phyloP scores from a whole-genome alignment of 257 asterid species.

The Craterostigma plantagineum region DNA sequence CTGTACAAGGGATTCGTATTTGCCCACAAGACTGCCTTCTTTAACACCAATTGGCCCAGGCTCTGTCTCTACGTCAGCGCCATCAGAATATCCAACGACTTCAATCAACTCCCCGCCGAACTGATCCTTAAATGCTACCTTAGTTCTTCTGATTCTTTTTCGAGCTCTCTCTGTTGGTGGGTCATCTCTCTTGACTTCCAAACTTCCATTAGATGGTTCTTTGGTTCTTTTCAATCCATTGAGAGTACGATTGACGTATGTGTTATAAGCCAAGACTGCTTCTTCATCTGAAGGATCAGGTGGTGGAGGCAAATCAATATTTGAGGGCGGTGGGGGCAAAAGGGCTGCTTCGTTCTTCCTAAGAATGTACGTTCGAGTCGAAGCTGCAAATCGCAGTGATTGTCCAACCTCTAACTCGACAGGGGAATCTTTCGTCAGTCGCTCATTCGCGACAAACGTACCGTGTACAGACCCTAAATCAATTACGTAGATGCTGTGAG shows the following conservation, averaged over 20 bases:
- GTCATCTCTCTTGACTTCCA: slow-evolving; percentile 17
- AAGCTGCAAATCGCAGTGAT: slow-evolving; percentile 87
- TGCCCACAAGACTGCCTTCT: slow-evolving; percentile 98
- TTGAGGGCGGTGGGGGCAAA: slow-evolving; percentile 52
- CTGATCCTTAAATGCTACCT: slow-evolving; percentile 79
- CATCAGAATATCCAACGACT: slow-evolving; percentile 79
- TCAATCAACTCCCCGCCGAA: slow-evolving; percentile 82
- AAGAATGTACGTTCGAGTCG: slow-evolving; percentile 69
- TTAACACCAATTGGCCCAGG: slow-evolving; percentile 90
- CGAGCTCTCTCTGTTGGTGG: slow-evolving; percentile 29
- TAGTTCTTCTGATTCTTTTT: slow-evolving; percentile 54
- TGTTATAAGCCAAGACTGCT: slow-evolving; percentile 79
- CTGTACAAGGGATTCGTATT: slow-evolving; percentile 87
- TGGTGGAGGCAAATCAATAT: slow-evolving; percentile 56
- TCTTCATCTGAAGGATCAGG: slow-evolving; percentile 90
- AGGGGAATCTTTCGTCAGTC: slow-evolving; percentile 70
- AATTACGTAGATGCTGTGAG: slow-evolving; percentile 67
- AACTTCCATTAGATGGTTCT: slow-evolving; percentile 15
- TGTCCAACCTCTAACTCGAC: slow-evolving; percentile 86
- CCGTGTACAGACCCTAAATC: slow-evolving; percentile 98
- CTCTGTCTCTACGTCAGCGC: slow-evolving; percentile 89
- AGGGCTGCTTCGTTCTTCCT: slow-evolving; percentile 68
- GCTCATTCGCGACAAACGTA: slow-evolving; percentile 92
- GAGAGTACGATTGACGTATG: slow-evolving; percentile 44
- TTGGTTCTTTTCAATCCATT: slow-evolving; percentile 40